Conservation (phyloP, 1,284 basidiomycete genomes). For the Stygiomarasmius scandens region DNA sequence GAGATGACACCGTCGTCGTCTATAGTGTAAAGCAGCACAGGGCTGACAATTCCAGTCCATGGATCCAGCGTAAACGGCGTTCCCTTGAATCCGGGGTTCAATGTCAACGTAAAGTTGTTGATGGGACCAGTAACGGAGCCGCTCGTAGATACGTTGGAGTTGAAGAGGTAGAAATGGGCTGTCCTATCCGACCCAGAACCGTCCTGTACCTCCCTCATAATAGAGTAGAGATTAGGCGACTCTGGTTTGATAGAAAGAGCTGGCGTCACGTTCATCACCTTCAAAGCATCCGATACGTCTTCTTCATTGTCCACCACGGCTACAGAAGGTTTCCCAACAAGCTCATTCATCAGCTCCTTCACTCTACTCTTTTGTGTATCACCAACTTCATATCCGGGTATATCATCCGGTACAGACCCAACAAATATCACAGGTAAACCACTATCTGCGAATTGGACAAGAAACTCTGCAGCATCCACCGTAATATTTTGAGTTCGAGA, state of each 20-base stretch:
- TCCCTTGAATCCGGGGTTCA: constrained; percentile 18
- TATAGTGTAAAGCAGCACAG: constrained; percentile 16
- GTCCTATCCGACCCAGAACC: not conserved
- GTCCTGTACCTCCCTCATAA: constrained; percentile 15
- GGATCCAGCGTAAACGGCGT: constrained; percentile 21
- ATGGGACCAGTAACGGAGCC: constrained; percentile 3
- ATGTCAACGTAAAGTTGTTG: constrained; percentile 17
- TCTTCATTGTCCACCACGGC: constrained; percentile 13
- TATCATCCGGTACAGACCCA: constrained; percentile 15
- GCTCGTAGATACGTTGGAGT: constrained; percentile 4
- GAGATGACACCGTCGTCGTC: constrained; percentile 13
- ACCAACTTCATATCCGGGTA: constrained; percentile 19
- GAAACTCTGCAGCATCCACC: constrained; percentile 16
- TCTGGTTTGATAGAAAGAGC: constrained; percentile 12
- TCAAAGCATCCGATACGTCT: constrained; percentile 11
- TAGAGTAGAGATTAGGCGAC: constrained; percentile 12
- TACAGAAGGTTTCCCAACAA: constrained; percentile 12
- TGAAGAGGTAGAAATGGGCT: constrained; percentile 19
- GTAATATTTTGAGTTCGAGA: constrained; percentile 17
- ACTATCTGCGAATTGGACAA: constrained; percentile 16
- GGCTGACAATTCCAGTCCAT: constrained; percentile 15
- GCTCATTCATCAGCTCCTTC: constrained; percentile 18
- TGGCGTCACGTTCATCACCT: constrained; percentile 17
- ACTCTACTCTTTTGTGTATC: constrained; percentile 16
- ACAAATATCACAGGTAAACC: constrained; percentile 18